These are phyloP conservation scores for Rhizopogon rudus DNA, from an alignment of 768 basidiomycete species.

Conservation along the genomic window DNA sequence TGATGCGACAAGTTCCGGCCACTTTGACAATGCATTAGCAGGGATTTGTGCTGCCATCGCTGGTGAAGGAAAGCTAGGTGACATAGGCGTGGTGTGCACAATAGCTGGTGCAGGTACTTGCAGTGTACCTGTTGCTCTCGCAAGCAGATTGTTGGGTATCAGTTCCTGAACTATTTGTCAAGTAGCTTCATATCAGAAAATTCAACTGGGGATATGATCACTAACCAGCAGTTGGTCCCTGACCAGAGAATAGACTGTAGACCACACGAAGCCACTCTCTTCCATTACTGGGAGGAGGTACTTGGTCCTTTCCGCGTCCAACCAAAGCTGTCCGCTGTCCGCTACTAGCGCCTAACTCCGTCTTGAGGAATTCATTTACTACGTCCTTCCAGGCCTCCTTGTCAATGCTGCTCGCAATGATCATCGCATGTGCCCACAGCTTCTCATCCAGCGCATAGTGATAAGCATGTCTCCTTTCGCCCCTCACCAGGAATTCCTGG, in stretches of 20 bases:
- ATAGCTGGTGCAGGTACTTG: constrained; percentile 32
- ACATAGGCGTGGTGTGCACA: constrained; percentile 48
- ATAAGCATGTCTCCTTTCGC: constrained; percentile 83
- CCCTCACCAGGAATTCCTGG: constrained; percentile 72
- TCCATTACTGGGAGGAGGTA: constrained; percentile 35
- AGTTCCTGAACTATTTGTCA: constrained; percentile 63
- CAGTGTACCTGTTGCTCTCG: constrained; percentile 32
- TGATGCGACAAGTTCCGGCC: constrained; percentile 86
- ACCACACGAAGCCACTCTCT: constrained; percentile 74
- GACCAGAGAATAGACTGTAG: constrained; percentile 81
- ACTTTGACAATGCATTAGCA: constrained; percentile 59
- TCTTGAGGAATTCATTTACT: constrained; percentile 76
- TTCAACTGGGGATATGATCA: constrained; percentile 5
- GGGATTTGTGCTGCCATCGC: constrained; percentile 45
- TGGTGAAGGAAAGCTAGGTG: constrained; percentile 55
- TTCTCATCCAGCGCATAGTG: constrained; percentile 84
- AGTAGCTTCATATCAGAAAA: constrained; percentile 5
- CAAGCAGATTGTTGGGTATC: constrained; percentile 51
- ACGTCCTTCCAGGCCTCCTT: constrained; percentile 93
- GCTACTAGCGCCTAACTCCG: constrained; percentile 56
- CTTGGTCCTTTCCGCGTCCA: constrained; percentile 14
- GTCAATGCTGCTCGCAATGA: constrained; percentile 90
- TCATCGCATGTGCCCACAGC: constrained; percentile 93
- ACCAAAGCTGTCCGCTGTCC: constrained; percentile 12
- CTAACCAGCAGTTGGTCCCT: constrained; percentile 72